These are phyloP conservation scores for Saussurea involucrata DNA, from an alignment of 129 eudicot species.

Conservation along the genomic window DNA sequence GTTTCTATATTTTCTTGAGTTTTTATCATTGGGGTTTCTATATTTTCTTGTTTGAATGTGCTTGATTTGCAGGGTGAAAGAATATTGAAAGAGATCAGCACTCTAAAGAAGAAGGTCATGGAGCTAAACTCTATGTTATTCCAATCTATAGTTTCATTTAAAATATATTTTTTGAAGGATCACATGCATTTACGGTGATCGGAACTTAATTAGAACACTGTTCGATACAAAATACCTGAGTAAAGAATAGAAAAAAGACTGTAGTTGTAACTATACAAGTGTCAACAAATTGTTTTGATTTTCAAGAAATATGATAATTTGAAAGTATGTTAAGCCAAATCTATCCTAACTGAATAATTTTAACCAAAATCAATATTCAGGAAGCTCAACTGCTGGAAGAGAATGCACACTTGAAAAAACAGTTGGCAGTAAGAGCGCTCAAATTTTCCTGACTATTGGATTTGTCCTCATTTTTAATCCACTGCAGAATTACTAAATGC, in stretches of 20 bases:
- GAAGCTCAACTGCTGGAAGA: slow-evolving; percentile 25
- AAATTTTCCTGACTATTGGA: background rate
- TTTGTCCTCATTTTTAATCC: background rate
- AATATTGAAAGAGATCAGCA: slow-evolving; percentile 14
- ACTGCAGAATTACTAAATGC: background rate
- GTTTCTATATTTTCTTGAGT: background rate
- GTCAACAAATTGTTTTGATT: background rate
- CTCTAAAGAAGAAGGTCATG: slow-evolving; percentile 31
- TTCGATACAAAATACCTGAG: background rate
- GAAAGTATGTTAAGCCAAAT: background rate
- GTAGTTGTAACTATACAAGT: background rate
- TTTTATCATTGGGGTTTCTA: background rate
- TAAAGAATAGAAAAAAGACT: background rate
- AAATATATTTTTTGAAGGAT: background rate
- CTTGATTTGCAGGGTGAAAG: slow-evolving; percentile 22
- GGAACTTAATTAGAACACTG: background rate
- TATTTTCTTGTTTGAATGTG: background rate
- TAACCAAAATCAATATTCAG: slow-evolving; percentile 11
- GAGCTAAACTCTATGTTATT: slow-evolving; percentile 7
- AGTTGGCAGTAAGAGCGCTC: slow-evolving; percentile 7
- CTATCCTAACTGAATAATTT: slow-evolving; percentile 6
- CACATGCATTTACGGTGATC: background rate
- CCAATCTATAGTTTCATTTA: background rate
- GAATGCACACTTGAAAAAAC: slow-evolving; percentile 22
- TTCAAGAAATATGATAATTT: background rate